These are phyloP conservation scores for Puccinia novopanici DNA, from an alignment of 1,284 basidiomycete genomes.

Conservation along the genomic window DNA sequence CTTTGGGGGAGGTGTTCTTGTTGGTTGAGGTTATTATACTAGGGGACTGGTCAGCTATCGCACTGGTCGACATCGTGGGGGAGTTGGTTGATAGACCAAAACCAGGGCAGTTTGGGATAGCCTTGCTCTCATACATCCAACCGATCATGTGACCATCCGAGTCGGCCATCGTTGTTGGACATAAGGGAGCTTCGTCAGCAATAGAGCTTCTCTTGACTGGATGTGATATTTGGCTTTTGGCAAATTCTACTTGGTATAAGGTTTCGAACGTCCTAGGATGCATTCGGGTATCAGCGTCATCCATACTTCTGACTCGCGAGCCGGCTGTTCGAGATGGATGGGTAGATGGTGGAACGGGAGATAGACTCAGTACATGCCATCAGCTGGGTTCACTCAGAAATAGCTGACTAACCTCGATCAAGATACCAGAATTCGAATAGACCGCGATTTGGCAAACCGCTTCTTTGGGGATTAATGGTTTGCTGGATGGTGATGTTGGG, in stretches of 20 bases:
- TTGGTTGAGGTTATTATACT: not conserved
- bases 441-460: not conserved
- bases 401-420: constrained; percentile 23
- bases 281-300: constrained; percentile 45
- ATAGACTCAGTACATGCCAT: not conserved
- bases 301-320: constrained; percentile 16
- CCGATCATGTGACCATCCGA: constrained; percentile 11
- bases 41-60: not conserved
- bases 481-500: not conserved
- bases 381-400: not conserved
- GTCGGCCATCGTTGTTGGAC: not conserved
- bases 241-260: constrained; percentile 44
- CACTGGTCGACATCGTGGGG: not conserved
- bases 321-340: not conserved
- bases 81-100: constrained; percentile 6
- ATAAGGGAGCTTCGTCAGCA: not conserved
- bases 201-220: constrained; percentile 34
- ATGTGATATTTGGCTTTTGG: constrained; percentile 25
- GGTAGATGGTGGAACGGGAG: not conserved
- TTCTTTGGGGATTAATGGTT: not conserved
- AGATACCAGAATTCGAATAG: constrained; percentile 46
- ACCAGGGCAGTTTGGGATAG: constrained; percentile 41
- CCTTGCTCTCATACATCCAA: constrained; percentile 39
- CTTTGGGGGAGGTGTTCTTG: not conserved
- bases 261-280: constrained; percentile 37